phyloP scores from a whole-genome alignment of 1,139 yeast genomes.

The Nadsonia commutata region DNA sequence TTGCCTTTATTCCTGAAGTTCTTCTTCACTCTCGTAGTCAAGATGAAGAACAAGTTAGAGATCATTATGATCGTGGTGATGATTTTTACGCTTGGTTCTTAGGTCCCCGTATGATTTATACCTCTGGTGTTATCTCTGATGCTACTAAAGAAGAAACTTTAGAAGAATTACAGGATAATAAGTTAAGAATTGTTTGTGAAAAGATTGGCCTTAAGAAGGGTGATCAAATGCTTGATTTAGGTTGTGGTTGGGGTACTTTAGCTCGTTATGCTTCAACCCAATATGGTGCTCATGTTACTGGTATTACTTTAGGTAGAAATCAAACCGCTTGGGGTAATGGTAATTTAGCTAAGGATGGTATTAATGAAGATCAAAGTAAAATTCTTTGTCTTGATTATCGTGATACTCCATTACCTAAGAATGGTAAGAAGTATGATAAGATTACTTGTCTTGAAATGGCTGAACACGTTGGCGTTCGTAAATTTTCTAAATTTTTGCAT shows the following conservation, averaged over 20 bases:
- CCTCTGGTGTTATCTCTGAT: slow-evolving; percentile 73
- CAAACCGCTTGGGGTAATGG: slow-evolving; percentile 84
- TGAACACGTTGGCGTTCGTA: slow-evolving; percentile 89
- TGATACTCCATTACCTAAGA: slow-evolving; percentile 64
- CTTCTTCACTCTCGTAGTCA: slow-evolving; percentile 84
- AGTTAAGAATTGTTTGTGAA: slow-evolving; percentile 75
- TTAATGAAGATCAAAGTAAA: slow-evolving; percentile 51
- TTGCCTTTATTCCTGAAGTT: slow-evolving; percentile 89
- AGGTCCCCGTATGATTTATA: slow-evolving; percentile 90
- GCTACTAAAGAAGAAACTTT: slow-evolving; percentile 58
- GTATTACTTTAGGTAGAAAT: slow-evolving; percentile 78
- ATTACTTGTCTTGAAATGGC: slow-evolving; percentile 92
- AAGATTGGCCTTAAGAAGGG: slow-evolving; percentile 63
- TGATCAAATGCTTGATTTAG: slow-evolving; percentile 67
- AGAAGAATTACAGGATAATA: slow-evolving; percentile 84
- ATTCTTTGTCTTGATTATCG: slow-evolving; percentile 81
- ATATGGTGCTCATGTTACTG: slow-evolving; percentile 78
- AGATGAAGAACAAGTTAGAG: slow-evolving; percentile 94
- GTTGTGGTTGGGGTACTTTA: slow-evolving; percentile 96
- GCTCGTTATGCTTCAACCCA: slow-evolving; percentile 73
- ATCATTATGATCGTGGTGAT: slow-evolving; percentile 92
- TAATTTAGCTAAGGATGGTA: slow-evolving; percentile 54
- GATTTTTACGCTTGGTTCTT: slow-evolving; percentile 89
- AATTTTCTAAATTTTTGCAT: slow-evolving; percentile 55
- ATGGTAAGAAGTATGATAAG: slow-evolving; percentile 60